Evolutionary conservation across 2,329 filamentous ascomycete species (phyloP), one percentile per base, ranked within the genome.

Genomic region (Colletotrichum eremochloae): DNA sequence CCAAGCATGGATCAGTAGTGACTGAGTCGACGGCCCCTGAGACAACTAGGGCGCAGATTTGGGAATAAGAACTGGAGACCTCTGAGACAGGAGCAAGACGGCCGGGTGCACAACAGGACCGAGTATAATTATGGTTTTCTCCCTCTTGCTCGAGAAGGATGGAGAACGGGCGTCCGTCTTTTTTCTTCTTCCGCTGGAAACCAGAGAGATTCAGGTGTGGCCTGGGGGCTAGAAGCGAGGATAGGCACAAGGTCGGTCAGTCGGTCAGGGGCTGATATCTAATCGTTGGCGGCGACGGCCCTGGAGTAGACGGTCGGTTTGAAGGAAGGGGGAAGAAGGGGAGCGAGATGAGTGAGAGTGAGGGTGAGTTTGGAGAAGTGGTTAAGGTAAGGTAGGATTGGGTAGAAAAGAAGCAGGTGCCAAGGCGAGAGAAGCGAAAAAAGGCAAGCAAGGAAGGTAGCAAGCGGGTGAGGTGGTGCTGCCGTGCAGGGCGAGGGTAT

Each of bases 11-110:
- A 61, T 31, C 33, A 64, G 53, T 12, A 66, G 53, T 12, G 60
- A 64, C n/a, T 61, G 65, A 40, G 55, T 44, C 52, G 60, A 69
- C 60, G 55, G 69, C 60, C 66, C 66, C 60, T 72, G 66, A 69
- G 60, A 72, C 69, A 69, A 33, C 69, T 72, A 72, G 69, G 60
- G 66, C 60, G 66, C 52, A 40, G 38, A 67, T 55, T 60, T 53
- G n/a, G 53, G 65, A 63, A 64, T 63, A 69, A 69, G 66, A 61
- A 72, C 36, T 64, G 53, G 66, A 42, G 42, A 46, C 38, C 38
- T 72, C 33, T 72, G 69, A 69, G 69, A 72, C 69, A 72, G 42
- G 44, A 50, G 52, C 66, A 64, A 48, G 52, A 55, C 58, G 20
- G n/a, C 58, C 65, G 46, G 69, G 65, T 63, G 64, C 68, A 56